phyloP scores from a whole-genome alignment of 1,139 yeast genomes.

The Ogataea hybrid region DNA sequence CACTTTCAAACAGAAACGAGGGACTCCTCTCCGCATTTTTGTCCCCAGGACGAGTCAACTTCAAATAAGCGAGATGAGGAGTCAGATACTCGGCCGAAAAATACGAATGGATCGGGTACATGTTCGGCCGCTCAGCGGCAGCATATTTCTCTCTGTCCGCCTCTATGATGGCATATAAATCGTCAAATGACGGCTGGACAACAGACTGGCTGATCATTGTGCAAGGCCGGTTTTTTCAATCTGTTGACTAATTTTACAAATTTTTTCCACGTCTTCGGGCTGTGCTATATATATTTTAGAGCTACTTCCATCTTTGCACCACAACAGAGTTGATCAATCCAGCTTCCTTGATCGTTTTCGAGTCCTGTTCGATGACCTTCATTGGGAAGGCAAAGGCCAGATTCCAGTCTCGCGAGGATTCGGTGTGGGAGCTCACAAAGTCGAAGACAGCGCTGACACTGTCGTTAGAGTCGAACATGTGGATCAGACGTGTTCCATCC shows the following conservation, averaged over 20 bases:
- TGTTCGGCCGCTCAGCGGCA: too few relatives aligned
- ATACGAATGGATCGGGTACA: too few relatives aligned
- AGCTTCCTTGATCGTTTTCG: conserved; percentile 64
- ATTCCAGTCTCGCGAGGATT: conserved; percentile 50
- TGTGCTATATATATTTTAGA: not conserved
- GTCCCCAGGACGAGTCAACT: too few relatives aligned
- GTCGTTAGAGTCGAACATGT: conserved; percentile 63
- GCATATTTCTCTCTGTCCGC: too few relatives aligned
- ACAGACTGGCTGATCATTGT: conserved; percentile 3
- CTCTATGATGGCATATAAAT: too few relatives aligned
- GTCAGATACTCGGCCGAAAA: too few relatives aligned
- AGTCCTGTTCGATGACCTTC: conserved; percentile 63
- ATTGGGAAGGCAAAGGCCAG: conserved; percentile 86
- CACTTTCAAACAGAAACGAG: conserved; percentile 84
- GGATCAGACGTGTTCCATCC: conserved; percentile 69
- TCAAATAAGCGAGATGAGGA: too few relatives aligned
- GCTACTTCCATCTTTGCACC: conserved; percentile 71
- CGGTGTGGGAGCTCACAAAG: conserved; percentile 52
- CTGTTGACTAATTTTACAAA: conserved; percentile 6
- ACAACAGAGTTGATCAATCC: conserved; percentile 83
- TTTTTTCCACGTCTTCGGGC: conserved; percentile 5
- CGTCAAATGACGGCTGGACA: too few relatives aligned
- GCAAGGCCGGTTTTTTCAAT: not conserved
- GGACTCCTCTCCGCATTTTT: conserved; percentile 47
- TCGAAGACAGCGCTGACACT: conserved; percentile 69